A percentile compares a stretch with the other conserved stretches of the same genome.
phyloP scores from a whole-genome alignment of 306 rosid species.

The Lablab purpureus region DNA sequence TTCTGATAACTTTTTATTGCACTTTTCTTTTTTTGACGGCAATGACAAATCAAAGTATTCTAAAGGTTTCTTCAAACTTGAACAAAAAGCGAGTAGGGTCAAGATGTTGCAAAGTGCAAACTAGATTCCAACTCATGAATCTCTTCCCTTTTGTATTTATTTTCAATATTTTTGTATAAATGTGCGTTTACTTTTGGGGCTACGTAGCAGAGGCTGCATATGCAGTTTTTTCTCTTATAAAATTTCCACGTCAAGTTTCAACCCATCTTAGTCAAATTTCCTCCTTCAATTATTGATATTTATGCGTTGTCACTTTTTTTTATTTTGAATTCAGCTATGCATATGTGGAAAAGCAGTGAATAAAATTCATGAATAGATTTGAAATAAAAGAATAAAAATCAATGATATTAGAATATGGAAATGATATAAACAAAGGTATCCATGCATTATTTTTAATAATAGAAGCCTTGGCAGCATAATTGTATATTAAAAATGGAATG shows the following conservation, averaged over 20 bases:
- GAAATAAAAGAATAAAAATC: neutral
- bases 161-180: neutral
- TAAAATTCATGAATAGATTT: neutral
- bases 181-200: neutral
- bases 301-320: neutral
- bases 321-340: neutral
- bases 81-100: slow-evolving; percentile 17
- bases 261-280: neutral
- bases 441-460: too few relatives aligned
- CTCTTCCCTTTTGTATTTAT: neutral
- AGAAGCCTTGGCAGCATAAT: too few relatives aligned
- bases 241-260: neutral
- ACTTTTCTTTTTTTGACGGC: slow-evolving; percentile 16
- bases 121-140: neutral
- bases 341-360: neutral
- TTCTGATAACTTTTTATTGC: neutral
- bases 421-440: too few relatives aligned
- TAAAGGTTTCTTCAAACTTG: slow-evolving; percentile 6
- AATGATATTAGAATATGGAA: too few relatives aligned
- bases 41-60: slow-evolving; percentile 21
- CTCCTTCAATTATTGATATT: neutral
- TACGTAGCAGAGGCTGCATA: neutral
- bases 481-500: too few relatives aligned
- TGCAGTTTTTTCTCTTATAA: neutral
- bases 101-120: slow-evolving; percentile 34